Base-by-base conservation (phyloP, 2,329 filamentous ascomycete genomes). In the Monilinia polystroma region DNA sequence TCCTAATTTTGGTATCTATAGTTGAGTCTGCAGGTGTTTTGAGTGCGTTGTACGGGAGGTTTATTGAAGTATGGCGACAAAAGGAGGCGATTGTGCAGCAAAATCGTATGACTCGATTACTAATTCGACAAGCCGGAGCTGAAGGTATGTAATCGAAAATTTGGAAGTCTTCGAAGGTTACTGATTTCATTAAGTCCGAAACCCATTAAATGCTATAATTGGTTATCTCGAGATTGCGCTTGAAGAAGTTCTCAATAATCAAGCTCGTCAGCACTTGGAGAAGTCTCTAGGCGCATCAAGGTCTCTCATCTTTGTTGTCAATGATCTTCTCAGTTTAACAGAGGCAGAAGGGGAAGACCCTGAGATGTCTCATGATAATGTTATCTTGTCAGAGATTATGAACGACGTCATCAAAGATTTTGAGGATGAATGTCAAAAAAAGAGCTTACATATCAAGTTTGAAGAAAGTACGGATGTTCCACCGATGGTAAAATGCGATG, bases 171-270 rank as follows among this genome's bases (percentile, higher is more conserved):
- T 41, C 3, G 8, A 4, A 4, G 8, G 16, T 14, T 38, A 51
- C 58, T 62, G 2, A 62, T 51, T 1, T 7, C 92, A 96, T 70
- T 92, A 97, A 79, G 92, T 97, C 12, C 88, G 93, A 62, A 97
- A 93, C 0, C 93, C 93, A 0, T 80, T 97, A 2, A 97, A 97
- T 73, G 93, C 93, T n/a, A 96, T 97, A 74, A 96, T 97, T 78
- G 97, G 97, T 73, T 97, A 96, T 72, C 84, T 97, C 0, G 93
- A 97, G 72, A 96, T 97, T 70, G 93, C 93, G 0, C 79, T 97
- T 1, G 93, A 97, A 77, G 92, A 92, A 0, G 80, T 82, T 0
- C 80, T 97, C 3, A 92, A 96, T 70, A 80, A 86, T 16, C 92
- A 96, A 75, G 96, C 91, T 0, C 83, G 93, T 23, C 92, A 96